A percentile compares a stretch with the other conserved stretches of the same genome.
Conservation (phyloP, 768 basidiomycete genomes). For the Boletus barrowsii region DNA sequence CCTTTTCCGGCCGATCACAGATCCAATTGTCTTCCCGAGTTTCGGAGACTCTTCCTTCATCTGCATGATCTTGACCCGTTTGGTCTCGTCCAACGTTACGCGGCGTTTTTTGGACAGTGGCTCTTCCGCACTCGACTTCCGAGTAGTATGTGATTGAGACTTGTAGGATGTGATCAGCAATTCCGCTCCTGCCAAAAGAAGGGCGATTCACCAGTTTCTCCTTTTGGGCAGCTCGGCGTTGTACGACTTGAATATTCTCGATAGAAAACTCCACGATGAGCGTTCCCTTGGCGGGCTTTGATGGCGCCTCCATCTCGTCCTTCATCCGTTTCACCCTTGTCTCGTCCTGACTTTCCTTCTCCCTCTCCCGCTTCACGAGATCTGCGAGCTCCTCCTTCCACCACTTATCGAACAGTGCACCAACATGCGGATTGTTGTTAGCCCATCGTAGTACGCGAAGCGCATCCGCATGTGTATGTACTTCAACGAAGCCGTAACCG, state of each 20-base stretch:
- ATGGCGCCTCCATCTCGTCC: conserved; percentile 43
- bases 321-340: conserved; percentile 57
- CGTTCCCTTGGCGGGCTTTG: conserved; percentile 43
- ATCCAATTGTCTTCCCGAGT: conserved; percentile 50
- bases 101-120: conserved; percentile 42
- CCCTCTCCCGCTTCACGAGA: conserved; percentile 53
- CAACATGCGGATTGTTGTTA: conserved; percentile 79
- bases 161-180: background rate
- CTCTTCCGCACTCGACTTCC: conserved; percentile 26
- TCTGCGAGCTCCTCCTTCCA: conserved; percentile 76
- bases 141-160: conserved; percentile 3
- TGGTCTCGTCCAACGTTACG: conserved; percentile 22
- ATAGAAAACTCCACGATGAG: conserved; percentile 96
- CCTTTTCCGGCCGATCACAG: conserved; percentile 78
- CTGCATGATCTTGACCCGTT: conserved; percentile 22
- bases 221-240: conserved; percentile 59
- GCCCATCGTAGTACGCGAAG: conserved; percentile 90
- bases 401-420: conserved; percentile 70
- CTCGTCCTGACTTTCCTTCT: conserved; percentile 45
- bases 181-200: background rate
- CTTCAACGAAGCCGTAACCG: conserved; percentile 95
- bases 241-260: conserved; percentile 89
- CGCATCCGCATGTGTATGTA: conserved; percentile 85
- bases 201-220: conserved; percentile 28
- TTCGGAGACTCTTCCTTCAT: conserved; percentile 20